These are phyloP conservation scores for Stephanocyclus meneghinianus DNA, from an alignment of 352 stramenopile genomes.

Conservation along the genomic window DNA sequence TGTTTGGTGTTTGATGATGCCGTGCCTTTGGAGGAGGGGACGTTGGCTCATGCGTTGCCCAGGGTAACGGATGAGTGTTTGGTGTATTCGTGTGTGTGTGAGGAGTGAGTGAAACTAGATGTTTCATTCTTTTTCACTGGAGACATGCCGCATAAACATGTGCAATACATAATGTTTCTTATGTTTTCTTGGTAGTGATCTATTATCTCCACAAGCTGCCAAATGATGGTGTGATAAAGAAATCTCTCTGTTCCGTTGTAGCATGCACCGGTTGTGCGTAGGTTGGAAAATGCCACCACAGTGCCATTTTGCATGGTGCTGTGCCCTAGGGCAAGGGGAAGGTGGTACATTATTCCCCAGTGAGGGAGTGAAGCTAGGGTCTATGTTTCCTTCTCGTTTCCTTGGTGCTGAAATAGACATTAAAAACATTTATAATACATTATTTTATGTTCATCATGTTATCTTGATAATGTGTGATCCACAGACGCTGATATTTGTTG, in stretches of 20 bases:
- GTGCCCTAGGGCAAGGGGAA: background rate
- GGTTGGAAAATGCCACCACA: background rate
- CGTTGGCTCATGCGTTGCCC: constrained; percentile 35
- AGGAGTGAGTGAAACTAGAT: constrained; percentile 5
- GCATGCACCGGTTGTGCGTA: no score
- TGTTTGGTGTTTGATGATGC: constrained; percentile 55
- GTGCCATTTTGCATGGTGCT: background rate
- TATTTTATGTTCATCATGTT: constrained; percentile 13
- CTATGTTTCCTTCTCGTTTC: background rate
- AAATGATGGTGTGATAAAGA: no score
- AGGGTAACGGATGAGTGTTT: constrained; percentile 39
- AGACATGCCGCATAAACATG: background rate
- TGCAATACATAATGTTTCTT: background rate
- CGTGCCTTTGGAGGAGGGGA: constrained; percentile 24
- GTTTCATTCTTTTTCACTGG: background rate
- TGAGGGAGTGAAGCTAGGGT: background rate
- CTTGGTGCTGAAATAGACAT: background rate
- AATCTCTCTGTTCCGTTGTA: no score
- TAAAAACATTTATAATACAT: constrained; percentile 2
- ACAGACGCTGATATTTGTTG: constrained; percentile 29
- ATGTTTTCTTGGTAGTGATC: no score
- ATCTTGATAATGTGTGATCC: constrained; percentile 39
- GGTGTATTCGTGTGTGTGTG: constrained; percentile 31
- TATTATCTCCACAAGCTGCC: no score
- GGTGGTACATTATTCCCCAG: background rate